Base-by-base conservation (phyloP, 352 stramenopile species). In the Phytophthora cryptogea region DNA sequence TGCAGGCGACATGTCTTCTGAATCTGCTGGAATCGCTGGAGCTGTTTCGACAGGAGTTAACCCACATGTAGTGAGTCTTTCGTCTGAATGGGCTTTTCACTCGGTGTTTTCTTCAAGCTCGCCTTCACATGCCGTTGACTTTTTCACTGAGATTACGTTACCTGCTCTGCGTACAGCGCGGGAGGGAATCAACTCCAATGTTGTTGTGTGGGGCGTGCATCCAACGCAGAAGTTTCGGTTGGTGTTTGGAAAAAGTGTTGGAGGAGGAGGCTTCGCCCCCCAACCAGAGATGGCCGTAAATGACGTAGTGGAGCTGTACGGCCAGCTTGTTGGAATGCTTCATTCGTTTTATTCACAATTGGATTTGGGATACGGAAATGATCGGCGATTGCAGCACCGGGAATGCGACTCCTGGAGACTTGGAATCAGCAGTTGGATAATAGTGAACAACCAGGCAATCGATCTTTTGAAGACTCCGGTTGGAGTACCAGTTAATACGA, bases 171-270 rank as follows among this genome's bases (percentile, higher is more conserved):
- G 44, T 14, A 79, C 47, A 20, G 74, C 72, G 5, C 65, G 70
- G 20, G 66, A 80, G 50, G 80, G 80, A 23, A 70, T 88, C 43
- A 89, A 89, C 52, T 68, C 78, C 10, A 91, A 88, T 48, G 43
- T 91, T 39, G 45, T 91, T n/a, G 72, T 74, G 36, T 84, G 68
- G 56, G 82, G 82, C 3, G 68, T 91, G 16, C 78, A 89, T 40
- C 79, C 82, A 33, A 91, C 79, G 32, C 77, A 89, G 45, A 91
- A 91, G 50, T 89, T 79, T 43, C 76, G 79, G 4, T 47, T 91
- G 35, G 50, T 91, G 5, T 91, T 91, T 62, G 82, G 82, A 0
- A 81, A 85, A 57, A 82, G 70, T 59, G 69, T 80, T 11, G 65
- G 64, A 7, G 54, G 39, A 41, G 54, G 26, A 40, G 57, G 62